A percentile compares a stretch with the other conserved stretches of the same genome.
Evolutionary conservation across 1,284 basidiomycete genomes (phyloP).

Genomic region (Sporisorium sorghi): DNA sequence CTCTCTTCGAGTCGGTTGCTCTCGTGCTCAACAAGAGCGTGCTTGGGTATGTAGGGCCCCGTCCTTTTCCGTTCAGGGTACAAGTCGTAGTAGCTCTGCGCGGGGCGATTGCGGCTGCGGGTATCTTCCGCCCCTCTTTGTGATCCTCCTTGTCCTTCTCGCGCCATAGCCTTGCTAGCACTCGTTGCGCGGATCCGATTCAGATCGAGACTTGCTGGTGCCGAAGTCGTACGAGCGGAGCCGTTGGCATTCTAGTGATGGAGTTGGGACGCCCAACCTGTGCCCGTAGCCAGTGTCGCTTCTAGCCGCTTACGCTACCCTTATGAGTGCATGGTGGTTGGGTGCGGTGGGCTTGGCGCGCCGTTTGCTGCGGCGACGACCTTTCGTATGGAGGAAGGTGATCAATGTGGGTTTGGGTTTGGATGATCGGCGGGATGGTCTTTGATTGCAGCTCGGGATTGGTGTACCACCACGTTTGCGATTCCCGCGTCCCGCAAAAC

Average conservation of each 20-base stretch:
- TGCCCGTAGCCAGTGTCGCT: not conserved
- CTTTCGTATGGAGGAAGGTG: not conserved
- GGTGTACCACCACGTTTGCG: not conserved
- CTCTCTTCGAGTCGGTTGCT: not conserved
- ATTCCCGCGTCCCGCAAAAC: not conserved
- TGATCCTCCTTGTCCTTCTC: not conserved
- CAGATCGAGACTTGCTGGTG: not conserved
- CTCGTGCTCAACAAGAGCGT: slow-evolving; percentile 21
- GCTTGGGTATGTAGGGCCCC: slow-evolving; percentile 52
- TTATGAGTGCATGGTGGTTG: not conserved
- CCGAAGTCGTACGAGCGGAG: not conserved
- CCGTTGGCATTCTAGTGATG: not conserved
- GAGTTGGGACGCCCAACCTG: not conserved
- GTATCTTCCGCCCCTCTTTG: not conserved
- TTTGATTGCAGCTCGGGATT: not conserved
- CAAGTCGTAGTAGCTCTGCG: slow-evolving; percentile 51
- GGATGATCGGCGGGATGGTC: not conserved
- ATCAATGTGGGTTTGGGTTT: too few species aligned
- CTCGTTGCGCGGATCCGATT: too few species aligned
- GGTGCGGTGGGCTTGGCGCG: not conserved
- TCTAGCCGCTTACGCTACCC: not conserved
- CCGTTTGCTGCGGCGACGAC: not conserved
- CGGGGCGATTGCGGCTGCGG: slow-evolving; percentile 3
- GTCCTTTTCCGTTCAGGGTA: slow-evolving; percentile 56
- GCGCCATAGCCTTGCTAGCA: not conserved